Evolutionary conservation across 345 rosid genomes (phyloP).

Genomic region (Aquilaria yunnanensis): DNA sequence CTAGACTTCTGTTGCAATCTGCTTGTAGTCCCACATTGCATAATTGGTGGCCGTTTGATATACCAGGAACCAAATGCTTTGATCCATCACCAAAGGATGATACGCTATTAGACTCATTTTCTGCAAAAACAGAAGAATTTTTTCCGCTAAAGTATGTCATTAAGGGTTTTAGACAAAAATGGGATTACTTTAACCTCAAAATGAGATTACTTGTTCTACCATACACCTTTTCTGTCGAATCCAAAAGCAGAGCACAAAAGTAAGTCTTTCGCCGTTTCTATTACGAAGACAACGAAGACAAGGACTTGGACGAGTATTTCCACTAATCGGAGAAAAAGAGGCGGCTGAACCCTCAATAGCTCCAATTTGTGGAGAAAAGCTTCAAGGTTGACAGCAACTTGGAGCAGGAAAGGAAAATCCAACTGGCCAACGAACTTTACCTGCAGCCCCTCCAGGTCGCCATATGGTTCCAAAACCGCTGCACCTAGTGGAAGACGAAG

Average conservation of each 20-base stretch:
- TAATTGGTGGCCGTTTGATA: constrained; percentile 35
- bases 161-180: not conserved
- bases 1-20: constrained; percentile 45
- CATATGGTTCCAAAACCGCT: constrained; percentile 66
- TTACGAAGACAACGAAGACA: constrained; percentile 40
- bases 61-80: constrained; percentile 31
- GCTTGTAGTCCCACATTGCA: constrained; percentile 28
- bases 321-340: constrained; percentile 49
- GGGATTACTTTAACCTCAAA: not conserved
- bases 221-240: not conserved
- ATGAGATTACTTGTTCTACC: too few species aligned
- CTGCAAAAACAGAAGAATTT: constrained; percentile 25
- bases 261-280: constrained; percentile 27
- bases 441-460: constrained; percentile 69
- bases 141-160: not conserved
- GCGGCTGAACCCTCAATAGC: constrained; percentile 38
- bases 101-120: constrained; percentile 40
- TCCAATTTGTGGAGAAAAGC: constrained; percentile 53
- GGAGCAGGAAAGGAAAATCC: constrained; percentile 58
- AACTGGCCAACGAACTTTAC: constrained; percentile 58
- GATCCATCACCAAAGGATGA: constrained; percentile 43
- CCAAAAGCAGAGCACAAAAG: constrained; percentile 6
- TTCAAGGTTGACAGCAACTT: constrained; percentile 57
- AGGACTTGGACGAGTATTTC: constrained; percentile 38
- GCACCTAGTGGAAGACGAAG: constrained; percentile 57